These are phyloP conservation scores for Trichoderma sp. DNA, from an alignment of 2,329 filamentous ascomycete species.

Conservation along the genomic window DNA sequence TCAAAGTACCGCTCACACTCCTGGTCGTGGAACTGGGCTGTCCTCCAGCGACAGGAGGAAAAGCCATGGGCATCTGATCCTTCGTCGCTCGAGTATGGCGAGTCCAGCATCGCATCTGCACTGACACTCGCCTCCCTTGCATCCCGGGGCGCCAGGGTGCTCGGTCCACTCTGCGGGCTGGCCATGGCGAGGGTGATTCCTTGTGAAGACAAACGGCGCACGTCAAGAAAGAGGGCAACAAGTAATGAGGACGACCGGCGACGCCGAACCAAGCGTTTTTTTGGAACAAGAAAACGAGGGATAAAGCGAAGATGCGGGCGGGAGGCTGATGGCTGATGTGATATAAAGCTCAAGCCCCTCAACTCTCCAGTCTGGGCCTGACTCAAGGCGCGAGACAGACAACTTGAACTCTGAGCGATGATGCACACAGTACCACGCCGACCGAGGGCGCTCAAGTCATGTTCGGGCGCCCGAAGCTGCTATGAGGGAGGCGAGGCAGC, in stretches of 20 bases:
- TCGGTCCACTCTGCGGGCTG: conserved; percentile 37
- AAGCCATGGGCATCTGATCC: conserved; percentile 28
- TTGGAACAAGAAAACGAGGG: neutral
- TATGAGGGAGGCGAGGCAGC: neutral
- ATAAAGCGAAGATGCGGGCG: conserved; percentile 4
- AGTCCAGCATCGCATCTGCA: conserved; percentile 38
- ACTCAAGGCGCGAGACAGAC: conserved; percentile 12
- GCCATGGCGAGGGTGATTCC: conserved; percentile 37
- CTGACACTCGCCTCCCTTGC: conserved; percentile 23
- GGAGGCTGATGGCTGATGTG: conserved; percentile 17
- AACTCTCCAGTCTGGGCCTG: no score
- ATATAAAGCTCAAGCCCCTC: conserved; percentile 15
- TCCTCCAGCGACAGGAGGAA: conserved; percentile 45
- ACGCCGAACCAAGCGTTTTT: neutral
- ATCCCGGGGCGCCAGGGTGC: conserved; percentile 29
- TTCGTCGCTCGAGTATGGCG: conserved; percentile 47
- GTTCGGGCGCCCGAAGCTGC: conserved; percentile 4
- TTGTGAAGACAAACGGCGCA: neutral
- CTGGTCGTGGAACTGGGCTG: conserved; percentile 43
- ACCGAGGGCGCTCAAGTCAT: conserved; percentile 28
- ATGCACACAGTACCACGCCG: conserved; percentile 23
- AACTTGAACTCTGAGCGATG: conserved; percentile 18
- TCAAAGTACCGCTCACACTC: conserved; percentile 54
- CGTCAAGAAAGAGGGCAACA: neutral
- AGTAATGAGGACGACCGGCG: neutral